phyloP scores from a whole-genome alignment of 2,329 filamentous ascomycete genomes.

The Phaeosphaeriaceae sp. region DNA sequence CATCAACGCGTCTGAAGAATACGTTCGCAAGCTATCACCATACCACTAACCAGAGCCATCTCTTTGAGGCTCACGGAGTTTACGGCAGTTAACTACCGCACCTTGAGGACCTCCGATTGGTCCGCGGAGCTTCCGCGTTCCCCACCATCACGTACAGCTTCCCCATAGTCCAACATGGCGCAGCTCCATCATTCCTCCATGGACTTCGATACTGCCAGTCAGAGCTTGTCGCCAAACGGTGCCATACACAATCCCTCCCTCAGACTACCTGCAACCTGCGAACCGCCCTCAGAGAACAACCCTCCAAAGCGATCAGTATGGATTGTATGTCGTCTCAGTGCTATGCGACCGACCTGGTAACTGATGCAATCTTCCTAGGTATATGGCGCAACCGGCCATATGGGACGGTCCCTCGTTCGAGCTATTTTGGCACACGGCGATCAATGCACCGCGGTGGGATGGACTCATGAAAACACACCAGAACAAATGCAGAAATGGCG shows the following conservation, averaged over 20 bases:
- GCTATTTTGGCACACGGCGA: conserved; percentile 82
- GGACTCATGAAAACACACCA: conserved; percentile 77
- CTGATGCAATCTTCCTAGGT: conserved; percentile 57
- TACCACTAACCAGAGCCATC: not conserved
- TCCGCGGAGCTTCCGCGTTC: conserved; percentile 24
- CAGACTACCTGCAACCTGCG: conserved; percentile 81
- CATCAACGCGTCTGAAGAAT: not conserved
- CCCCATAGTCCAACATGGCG: conserved; percentile 12
- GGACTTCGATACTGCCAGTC: conserved; percentile 46
- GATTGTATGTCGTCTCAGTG: conserved; percentile 69
- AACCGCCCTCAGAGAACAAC: conserved; percentile 77
- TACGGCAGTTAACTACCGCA: conserved; percentile 23
- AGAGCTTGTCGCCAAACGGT: conserved; percentile 47
- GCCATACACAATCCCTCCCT: conserved; percentile 53
- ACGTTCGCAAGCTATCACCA: not conserved
- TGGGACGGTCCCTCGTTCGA: conserved; percentile 89
- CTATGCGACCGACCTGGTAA: conserved; percentile 1
- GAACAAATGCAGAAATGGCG: conserved; percentile 77
- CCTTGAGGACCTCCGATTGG: conserved; percentile 37
- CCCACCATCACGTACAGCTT: conserved; percentile 29
- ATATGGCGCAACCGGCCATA: conserved; percentile 96
- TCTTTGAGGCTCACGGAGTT: conserved; percentile 17
- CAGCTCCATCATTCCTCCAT: conserved; percentile 27
- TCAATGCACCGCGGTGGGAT: conserved; percentile 84
- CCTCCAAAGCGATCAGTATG: conserved; percentile 81